phyloP scores from a whole-genome alignment of 306 rosid genomes.

The Boehmeria nivea region DNA sequence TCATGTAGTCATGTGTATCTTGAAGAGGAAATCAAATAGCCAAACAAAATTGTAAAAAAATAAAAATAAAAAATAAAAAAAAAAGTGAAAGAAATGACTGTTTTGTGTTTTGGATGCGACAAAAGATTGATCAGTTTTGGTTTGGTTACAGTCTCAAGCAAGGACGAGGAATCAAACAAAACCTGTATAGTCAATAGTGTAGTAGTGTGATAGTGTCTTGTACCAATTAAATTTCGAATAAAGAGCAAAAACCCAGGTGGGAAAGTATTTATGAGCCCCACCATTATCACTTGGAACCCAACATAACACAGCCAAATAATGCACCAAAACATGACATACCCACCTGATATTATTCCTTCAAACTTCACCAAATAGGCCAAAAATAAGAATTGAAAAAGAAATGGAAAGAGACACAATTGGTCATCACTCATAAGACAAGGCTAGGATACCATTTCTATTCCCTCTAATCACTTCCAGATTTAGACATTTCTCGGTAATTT shows the following conservation, averaged over 20 bases:
- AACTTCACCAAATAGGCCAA: conserved; percentile 27
- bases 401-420: conserved; percentile 10
- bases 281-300: conserved; percentile 8
- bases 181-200: not conserved
- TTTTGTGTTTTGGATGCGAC: conserved; percentile 43
- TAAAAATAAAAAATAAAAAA: not conserved
- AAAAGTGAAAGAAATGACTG: conserved; percentile 21
- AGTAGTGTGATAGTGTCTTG: conserved; percentile 17
- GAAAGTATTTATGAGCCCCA: conserved; percentile 18
- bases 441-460: too few relatives aligned
- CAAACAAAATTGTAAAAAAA: too few relatives aligned
- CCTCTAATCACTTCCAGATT: conserved; percentile 14
- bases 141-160: too few relatives aligned
- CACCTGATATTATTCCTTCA: conserved; percentile 29
- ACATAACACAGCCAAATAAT: conserved; percentile 43
- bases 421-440: not conserved
- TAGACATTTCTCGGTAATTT: conserved; percentile 11
- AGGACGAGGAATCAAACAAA: conserved; percentile 32
- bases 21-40: conserved; percentile 17
- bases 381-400: not conserved
- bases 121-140: conserved; percentile 40
- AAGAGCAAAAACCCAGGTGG: conserved; percentile 52
- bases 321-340: conserved; percentile 22
- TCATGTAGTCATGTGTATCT: conserved; percentile 17
- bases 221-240: conserved; percentile 36